phyloP scores from a whole-genome alignment of 2,329 filamentous ascomycete species.

The Colletotrichum tropicale region DNA sequence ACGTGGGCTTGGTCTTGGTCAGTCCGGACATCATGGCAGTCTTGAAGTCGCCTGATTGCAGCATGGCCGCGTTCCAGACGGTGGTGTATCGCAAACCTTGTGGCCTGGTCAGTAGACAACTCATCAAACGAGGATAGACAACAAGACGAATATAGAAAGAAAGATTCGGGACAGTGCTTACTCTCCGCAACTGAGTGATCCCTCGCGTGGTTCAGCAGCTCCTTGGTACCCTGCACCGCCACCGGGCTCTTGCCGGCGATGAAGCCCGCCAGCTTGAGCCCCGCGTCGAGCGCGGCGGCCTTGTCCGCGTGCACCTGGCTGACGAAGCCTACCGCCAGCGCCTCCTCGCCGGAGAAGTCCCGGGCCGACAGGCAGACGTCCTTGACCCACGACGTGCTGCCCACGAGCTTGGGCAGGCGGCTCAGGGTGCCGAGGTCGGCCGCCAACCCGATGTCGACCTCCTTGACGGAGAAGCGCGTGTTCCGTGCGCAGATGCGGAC shows the following conservation, averaged over 20 bases:
- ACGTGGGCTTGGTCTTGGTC: conserved; percentile 79
- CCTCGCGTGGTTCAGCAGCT: conserved; percentile 80
- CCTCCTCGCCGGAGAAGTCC: conserved; percentile 72
- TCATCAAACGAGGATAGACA: background rate
- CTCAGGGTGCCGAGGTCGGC: conserved; percentile 80
- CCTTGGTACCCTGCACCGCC: conserved; percentile 86
- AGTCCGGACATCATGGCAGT: conserved; percentile 77
- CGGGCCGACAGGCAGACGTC: conserved; percentile 77
- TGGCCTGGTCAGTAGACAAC: background rate
- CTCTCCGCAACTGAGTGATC: conserved; percentile 81
- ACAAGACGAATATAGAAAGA: background rate
- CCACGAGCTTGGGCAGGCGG: conserved; percentile 75
- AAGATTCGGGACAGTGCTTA: conserved; percentile 42
- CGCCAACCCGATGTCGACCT: conserved; percentile 82
- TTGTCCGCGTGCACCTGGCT: conserved; percentile 69
- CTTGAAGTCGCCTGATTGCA: conserved; percentile 81
- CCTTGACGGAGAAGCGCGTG: conserved; percentile 73
- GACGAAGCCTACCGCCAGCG: conserved; percentile 72
- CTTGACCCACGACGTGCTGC: conserved; percentile 77
- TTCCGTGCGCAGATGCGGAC: conserved; percentile 68
- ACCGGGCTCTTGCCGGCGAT: conserved; percentile 86
- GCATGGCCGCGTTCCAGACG: conserved; percentile 83
- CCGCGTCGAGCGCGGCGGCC: conserved; percentile 65
- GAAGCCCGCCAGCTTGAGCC: conserved; percentile 64
- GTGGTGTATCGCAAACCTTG: conserved; percentile 79